Evolutionary conservation across 805 yeast genomes (phyloP).

Genomic region (Lipomyces sp.): DNA sequence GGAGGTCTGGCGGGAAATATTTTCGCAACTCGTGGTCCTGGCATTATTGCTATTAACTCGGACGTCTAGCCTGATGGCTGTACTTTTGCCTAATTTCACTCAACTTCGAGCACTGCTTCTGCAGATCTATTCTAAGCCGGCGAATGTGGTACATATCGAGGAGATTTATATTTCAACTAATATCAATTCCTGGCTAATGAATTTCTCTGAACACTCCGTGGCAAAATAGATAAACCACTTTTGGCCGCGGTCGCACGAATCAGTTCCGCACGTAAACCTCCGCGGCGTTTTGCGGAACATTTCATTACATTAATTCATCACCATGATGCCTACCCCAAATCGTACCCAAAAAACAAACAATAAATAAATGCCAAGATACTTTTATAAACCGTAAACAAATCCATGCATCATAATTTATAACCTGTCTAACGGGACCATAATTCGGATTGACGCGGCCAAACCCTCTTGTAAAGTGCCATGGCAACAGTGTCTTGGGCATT

Average conservation of each 20-base stretch:
- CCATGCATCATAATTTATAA: neutral
- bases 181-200: too few relatives aligned
- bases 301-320: neutral
- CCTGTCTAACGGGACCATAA: slow-evolving; percentile 20
- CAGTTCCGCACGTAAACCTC: too few relatives aligned
- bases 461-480: slow-evolving; percentile 90
- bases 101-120: neutral
- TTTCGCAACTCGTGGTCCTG: slow-evolving; percentile 1
- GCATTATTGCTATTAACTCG: neutral
- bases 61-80: neutral
- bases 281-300: too few relatives aligned
- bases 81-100: neutral
- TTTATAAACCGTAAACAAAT: neutral
- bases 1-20: neutral
- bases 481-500: slow-evolving; percentile 92
- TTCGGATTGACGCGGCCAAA: slow-evolving; percentile 72
- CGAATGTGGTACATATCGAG: too few relatives aligned
- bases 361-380: neutral
- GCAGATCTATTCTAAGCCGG: neutral
- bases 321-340: neutral
- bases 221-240: too few relatives aligned
- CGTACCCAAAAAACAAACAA: neutral
- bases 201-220: too few relatives aligned
- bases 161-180: too few relatives aligned
- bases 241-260: too few relatives aligned